Conservation (phyloP, 2,329 filamentous ascomycete species). For the Calonectria montana region DNA sequence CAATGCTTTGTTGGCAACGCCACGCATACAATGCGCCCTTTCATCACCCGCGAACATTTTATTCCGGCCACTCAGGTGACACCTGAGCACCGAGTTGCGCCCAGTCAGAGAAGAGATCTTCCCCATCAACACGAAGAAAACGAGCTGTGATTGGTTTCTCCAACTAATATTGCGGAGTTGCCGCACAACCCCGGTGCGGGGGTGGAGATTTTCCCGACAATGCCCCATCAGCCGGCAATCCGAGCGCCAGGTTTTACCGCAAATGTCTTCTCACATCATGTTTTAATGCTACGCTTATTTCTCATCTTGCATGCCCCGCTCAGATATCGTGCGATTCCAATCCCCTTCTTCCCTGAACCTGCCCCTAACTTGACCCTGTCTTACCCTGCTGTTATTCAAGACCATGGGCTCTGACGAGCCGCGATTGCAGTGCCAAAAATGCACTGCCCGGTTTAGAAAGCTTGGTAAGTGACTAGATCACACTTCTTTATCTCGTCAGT, state of each 20-base stretch:
- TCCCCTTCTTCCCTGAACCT: no score
- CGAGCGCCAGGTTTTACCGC: neutral
- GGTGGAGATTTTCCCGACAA: neutral
- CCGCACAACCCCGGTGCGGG: neutral
- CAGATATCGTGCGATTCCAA: neutral
- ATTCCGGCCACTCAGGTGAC: neutral
- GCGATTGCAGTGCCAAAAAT: neutral
- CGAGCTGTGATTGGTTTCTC: neutral
- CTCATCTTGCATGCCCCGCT: neutral
- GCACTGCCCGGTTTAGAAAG: neutral
- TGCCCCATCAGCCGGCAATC: neutral
- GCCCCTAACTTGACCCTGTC: neutral
- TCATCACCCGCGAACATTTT: neutral
- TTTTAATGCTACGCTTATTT: neutral
- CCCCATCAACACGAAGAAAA: neutral
- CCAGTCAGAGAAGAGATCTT: neutral
- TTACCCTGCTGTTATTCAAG: neutral
- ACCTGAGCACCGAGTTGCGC: neutral
- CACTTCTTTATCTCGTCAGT: neutral
- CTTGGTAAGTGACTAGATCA: neutral
- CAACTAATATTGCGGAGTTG: neutral
- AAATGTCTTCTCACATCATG: neutral
- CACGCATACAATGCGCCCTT: neutral
- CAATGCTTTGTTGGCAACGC: neutral
- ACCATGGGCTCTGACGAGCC: slow-evolving; percentile 34